Evolutionary conservation across 306 rosid genomes (phyloP).

Genomic region (Hippophae gyantsensis): DNA sequence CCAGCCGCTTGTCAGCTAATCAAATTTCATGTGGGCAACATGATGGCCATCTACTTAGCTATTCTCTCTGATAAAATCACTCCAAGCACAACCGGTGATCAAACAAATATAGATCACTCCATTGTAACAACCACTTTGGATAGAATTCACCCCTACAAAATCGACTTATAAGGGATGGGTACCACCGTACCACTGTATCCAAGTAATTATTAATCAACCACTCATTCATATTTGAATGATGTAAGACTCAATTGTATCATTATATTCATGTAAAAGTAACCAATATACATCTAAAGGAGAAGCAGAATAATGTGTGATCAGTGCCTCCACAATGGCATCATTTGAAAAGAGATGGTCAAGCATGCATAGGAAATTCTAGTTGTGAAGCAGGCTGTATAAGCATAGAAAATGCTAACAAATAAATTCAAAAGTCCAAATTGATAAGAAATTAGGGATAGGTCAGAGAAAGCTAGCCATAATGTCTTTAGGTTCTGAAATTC

Average conservation of each 20-base stretch:
- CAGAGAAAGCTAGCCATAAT: conserved; percentile 52
- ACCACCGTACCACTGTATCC: too few species aligned
- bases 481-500: conserved; percentile 40
- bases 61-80: conserved; percentile 36
- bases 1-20: conserved; percentile 18
- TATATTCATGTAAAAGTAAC: conserved; percentile 19
- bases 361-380: conserved; percentile 33
- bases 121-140: too few species aligned
- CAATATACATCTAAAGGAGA: conserved; percentile 37
- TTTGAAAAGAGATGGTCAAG: conserved; percentile 29
- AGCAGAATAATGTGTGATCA: conserved; percentile 56
- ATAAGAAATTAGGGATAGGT: conserved; percentile 52
- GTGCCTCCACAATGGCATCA: conserved; percentile 38
- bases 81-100: conserved; percentile 47
- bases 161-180: too few species aligned
- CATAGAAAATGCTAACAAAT: conserved; percentile 40
- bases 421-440: conserved; percentile 37
- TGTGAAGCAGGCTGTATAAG: conserved; percentile 33
- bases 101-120: conserved; percentile 17
- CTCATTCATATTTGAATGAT: too few species aligned
- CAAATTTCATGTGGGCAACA: conserved; percentile 32
- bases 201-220: too few species aligned
- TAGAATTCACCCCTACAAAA: too few species aligned
- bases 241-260: too few species aligned
- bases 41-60: conserved; percentile 23